Evolutionary conservation across 345 rosid species (phyloP).

Genomic region (Lumnitzera racemosa): DNA sequence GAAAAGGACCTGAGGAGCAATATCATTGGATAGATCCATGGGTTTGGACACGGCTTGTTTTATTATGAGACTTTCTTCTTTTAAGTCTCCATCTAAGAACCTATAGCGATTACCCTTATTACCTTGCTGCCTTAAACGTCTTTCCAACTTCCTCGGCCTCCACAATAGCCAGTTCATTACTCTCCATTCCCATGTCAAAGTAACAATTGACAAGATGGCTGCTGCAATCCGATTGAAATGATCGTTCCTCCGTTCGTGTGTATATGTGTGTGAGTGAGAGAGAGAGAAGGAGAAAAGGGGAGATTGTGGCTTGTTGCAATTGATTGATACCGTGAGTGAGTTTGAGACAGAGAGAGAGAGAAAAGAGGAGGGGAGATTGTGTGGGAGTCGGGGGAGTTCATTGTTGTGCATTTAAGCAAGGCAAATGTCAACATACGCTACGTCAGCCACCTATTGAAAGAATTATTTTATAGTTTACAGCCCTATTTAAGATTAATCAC

Average conservation of each 20-base stretch:
- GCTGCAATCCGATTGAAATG: not conserved
- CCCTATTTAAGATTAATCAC: no score
- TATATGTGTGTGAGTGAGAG: not conserved
- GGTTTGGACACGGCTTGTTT: constrained; percentile 16
- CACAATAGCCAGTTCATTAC: constrained; percentile 28
- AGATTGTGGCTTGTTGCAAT: no score
- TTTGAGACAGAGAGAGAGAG: no score
- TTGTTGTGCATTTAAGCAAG: no score
- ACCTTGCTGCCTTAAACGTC: constrained; percentile 20
- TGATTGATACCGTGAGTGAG: no score
- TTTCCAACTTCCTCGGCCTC: constrained; percentile 27
- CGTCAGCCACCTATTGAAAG: no score
- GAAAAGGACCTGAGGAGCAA: constrained; percentile 14
- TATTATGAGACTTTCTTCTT: not conserved
- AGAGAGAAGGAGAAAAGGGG: no score
- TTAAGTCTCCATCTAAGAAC: constrained; percentile 19
- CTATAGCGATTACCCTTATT: constrained; percentile 13
- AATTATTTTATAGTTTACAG: no score
- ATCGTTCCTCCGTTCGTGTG: not conserved
- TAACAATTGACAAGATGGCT: not conserved
- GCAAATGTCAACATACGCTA: no score
- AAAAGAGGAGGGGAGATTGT: no score
- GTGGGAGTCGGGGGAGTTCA: no score
- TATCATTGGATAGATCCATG: constrained; percentile 8
- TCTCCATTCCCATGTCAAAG: not conserved